phyloP scores from a whole-genome alignment of 345 rosid genomes.

The Xanthoceras sorbifolium region DNA sequence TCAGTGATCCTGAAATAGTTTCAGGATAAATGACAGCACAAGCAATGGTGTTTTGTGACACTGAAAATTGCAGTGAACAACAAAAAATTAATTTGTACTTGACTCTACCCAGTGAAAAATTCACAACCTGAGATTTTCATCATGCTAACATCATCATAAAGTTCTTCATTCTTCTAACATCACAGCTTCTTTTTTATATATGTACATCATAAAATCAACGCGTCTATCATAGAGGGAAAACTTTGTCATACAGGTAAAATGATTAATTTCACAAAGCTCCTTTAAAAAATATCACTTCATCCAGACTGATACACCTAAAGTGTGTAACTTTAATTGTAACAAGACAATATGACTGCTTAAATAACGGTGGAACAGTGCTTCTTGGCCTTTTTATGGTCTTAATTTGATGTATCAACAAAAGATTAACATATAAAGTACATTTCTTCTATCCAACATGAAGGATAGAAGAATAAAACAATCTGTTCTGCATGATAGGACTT shows the following conservation, averaged over 20 bases:
- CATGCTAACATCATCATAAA: background rate
- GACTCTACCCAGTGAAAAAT: background rate
- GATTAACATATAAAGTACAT: background rate
- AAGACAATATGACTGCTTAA: background rate
- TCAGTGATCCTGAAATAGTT: background rate
- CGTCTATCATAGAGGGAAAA: background rate
- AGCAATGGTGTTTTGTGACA: background rate
- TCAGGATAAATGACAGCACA: background rate
- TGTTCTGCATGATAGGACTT: constrained; percentile 1
- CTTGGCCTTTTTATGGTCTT: background rate
- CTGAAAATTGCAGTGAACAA: background rate
- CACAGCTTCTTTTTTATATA: background rate
- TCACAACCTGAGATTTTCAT: background rate
- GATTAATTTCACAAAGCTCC: background rate
- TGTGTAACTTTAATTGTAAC: background rate
- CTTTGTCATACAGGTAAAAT: background rate
- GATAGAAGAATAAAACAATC: constrained; percentile 11
- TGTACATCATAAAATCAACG: background rate
- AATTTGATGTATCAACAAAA: background rate
- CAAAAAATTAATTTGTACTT: background rate
- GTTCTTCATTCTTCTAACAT: background rate
- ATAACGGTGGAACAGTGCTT: background rate
- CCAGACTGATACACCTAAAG: background rate
- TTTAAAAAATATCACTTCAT: background rate
- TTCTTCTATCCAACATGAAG: constrained; percentile 9